Evolutionary conservation across 352 stramenopile genomes (phyloP).

Genomic region (Globisporangium emineosum): DNA sequence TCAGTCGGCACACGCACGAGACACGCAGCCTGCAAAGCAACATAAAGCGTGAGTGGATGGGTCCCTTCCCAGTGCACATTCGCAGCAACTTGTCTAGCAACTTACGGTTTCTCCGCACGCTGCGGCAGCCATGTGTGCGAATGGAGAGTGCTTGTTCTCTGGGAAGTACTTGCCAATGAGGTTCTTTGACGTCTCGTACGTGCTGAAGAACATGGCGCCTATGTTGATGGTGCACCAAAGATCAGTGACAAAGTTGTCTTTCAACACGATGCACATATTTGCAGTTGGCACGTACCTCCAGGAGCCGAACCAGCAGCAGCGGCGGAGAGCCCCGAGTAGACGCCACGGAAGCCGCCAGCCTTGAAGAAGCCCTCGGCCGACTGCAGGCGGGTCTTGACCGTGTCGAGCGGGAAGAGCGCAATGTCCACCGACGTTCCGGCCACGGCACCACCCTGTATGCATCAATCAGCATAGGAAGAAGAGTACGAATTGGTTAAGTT

Average conservation of each 20-base stretch:
- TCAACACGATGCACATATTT: too few relatives aligned
- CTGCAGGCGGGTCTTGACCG: conserved; percentile 98
- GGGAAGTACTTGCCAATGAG: conserved; percentile 48
- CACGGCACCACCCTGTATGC: conserved; percentile 84
- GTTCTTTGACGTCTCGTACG: conserved; percentile 90
- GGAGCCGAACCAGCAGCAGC: conserved; percentile 89
- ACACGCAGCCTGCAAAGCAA: conserved; percentile 81
- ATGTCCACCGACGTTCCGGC: conserved; percentile 97
- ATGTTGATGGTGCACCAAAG: conserved; percentile 1
- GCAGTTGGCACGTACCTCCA: conserved; percentile 54
- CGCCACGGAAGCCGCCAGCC: conserved; percentile 93
- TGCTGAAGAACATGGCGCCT: conserved; percentile 89
- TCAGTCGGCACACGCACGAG: conserved; percentile 98
- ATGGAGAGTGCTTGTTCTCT: conserved; percentile 74
- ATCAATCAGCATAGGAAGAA: not conserved
- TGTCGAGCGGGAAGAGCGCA: conserved; percentile 98
- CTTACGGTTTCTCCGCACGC: conserved; percentile 91
- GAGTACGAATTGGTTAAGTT: not conserved
- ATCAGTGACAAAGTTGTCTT: not conserved
- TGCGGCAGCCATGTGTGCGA: conserved; percentile 95
- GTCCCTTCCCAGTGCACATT: too few relatives aligned
- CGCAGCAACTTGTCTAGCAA: too few relatives aligned
- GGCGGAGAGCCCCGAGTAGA: conserved; percentile 91
- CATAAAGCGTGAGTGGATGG: not conserved
- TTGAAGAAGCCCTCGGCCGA: conserved; percentile 96